Percentiles rank a stretch among this genome's conserved stretches.
phyloP scores from a whole-genome alignment of 805 yeast genomes.

The Naumovozyma castellii region DNA sequence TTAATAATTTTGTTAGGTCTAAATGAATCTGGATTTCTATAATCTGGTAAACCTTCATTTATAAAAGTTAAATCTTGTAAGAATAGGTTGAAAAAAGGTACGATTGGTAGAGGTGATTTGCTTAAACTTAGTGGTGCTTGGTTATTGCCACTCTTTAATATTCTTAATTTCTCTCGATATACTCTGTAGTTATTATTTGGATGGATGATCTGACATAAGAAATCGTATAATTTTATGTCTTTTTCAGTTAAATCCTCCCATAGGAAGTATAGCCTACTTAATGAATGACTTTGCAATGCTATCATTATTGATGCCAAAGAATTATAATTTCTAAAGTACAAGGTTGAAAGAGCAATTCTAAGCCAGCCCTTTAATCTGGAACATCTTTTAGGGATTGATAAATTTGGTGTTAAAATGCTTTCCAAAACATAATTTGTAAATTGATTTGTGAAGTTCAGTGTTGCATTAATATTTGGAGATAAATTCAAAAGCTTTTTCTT shows the following conservation, averaged over 20 bases:
- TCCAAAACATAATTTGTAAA: conserved; percentile 67
- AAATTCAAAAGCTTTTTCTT: conserved; percentile 48
- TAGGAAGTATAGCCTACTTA: conserved; percentile 50
- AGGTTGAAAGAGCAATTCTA: conserved; percentile 61
- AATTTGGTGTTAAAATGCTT: conserved; percentile 47
- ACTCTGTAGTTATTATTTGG: conserved; percentile 66
- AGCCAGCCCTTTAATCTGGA: conserved; percentile 60
- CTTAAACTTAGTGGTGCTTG: conserved; percentile 4
- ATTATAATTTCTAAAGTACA: conserved; percentile 66
- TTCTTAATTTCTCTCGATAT: conserved; percentile 43
- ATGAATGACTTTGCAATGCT: conserved; percentile 60
- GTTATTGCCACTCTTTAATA: conserved; percentile 34
- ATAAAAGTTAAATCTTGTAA: conserved; percentile 73
- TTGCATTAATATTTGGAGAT: conserved; percentile 54
- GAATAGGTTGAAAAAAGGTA: conserved; percentile 67
- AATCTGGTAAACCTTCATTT: conserved; percentile 72
- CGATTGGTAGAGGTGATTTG: conserved; percentile 44
- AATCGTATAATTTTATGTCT: conserved; percentile 52
- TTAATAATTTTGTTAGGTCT: conserved; percentile 46
- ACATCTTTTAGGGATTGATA: conserved; percentile 39
- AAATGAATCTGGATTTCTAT: conserved; percentile 47
- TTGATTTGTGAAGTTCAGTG: conserved; percentile 60
- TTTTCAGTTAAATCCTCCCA: conserved; percentile 54
- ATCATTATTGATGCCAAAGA: conserved; percentile 74
- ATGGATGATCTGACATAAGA: conserved; percentile 57